phyloP scores from a whole-genome alignment of 225 moss, liverwort and hornwort species.

The Ulota crispa region DNA sequence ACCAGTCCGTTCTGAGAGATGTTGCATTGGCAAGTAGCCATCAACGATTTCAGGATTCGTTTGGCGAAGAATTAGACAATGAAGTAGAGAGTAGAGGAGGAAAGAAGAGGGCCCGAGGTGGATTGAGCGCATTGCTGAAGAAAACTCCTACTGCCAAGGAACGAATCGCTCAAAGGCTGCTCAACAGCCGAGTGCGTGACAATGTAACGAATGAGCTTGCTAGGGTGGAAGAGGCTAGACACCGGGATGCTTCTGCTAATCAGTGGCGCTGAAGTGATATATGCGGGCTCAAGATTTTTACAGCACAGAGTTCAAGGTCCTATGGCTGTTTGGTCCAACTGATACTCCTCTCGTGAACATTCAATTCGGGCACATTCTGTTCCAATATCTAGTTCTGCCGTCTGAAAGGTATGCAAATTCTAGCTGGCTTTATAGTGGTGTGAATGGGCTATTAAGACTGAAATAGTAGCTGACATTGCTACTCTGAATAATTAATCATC shows the following conservation, averaged over 20 bases:
- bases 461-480: constrained; percentile 3
- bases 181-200: constrained; percentile 80
- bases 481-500: background rate
- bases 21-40: constrained; percentile 53
- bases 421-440: constrained; percentile 13
- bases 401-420: constrained; percentile 22
- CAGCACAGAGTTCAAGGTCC: constrained; percentile 10
- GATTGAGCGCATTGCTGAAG: constrained; percentile 70
- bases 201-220: constrained; percentile 61
- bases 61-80: constrained; percentile 42
- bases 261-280: constrained; percentile 65
- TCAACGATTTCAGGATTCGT: constrained; percentile 54
- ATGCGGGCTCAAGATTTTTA: background rate
- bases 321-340: background rate
- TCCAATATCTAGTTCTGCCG: constrained; percentile 5
- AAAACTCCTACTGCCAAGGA: constrained; percentile 85
- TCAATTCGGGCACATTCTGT: constrained; percentile 7
- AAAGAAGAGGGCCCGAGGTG: constrained; percentile 67
- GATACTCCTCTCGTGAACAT: background rate
- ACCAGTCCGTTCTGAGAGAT: constrained; percentile 69
- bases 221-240: constrained; percentile 77
- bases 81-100: constrained; percentile 26
- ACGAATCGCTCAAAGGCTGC: constrained; percentile 75
- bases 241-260: constrained; percentile 85
- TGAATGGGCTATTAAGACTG: background rate